Base-by-base conservation (phyloP, 2,329 filamentous ascomycete species). In the Sporothrix humicola region DNA sequence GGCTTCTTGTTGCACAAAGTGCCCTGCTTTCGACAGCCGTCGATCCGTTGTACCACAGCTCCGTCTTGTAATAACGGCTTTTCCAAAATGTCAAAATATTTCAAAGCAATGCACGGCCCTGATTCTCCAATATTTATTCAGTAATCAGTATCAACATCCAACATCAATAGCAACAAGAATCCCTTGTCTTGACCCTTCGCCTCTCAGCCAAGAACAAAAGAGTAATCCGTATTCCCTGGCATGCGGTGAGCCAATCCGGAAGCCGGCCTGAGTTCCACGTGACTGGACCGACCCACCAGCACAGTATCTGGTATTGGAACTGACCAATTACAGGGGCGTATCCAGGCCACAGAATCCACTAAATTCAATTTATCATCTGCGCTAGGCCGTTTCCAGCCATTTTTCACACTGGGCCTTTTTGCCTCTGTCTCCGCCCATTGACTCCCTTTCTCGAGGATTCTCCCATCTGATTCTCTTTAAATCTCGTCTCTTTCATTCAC, bases 221-320 rank as follows among this genome's bases (percentile, higher is more conserved):
- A 44, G 42, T 9, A 46, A 46, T 46, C 17, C 20, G 63, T 68
- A 50, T 50, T 31, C 20, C 17, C 23, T 31, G 63, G 23, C 46
- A 31, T 68, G 44, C 23, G 13, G 63, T 37, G 46, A 52, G 44
- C 63, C 63, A 68, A 68, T 68, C 63, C 63, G 63, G 63, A 52
- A 1, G 46, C 15, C 23, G 23, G 46, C 63, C 50, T 52, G 44
- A 6, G 63, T 12, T 52, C 44, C 65, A 69, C 65, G 65, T 69
- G 65, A 69, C 63, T 31, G 26, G 8, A 20, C 20, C n/a, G 26
- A 61, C 54, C 54, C 54, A 58, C 54, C 7, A 17, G 46, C 48
- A 69, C 48, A 52, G 23, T 69, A 69, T 52, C 65, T 31, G 20
- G 50, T 46, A 68, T 23, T 48, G 42, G 3, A 20, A n/a, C 63